Base-by-base conservation (phyloP, 2,329 filamentous ascomycete species). In the Penicillium aurantiogriseum region DNA sequence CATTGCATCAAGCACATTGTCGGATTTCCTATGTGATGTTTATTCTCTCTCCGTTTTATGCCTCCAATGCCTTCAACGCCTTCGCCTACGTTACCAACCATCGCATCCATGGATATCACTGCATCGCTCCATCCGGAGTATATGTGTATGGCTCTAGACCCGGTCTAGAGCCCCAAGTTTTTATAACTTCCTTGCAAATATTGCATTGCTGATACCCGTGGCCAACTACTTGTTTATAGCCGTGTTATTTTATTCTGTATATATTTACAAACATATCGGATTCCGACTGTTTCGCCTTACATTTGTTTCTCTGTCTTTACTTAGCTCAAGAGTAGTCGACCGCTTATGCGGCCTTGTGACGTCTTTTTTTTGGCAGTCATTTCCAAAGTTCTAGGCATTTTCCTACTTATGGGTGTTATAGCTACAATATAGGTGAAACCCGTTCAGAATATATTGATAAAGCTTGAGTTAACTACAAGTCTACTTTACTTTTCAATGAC, bases 181-280 rank as follows among this genome's bases (percentile, higher is more conserved):
- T 45, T 35, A 44, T 39, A 48, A 49, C 36, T 25, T 38, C 27
- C 25, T 55, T 54, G 51, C 54, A 53, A 23, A 55, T 48, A 57
- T 58, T 58, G 43, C 54, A 57, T 53, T 47, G 49, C 49, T 43
- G 49, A 57, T 57, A 57, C 54, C 54, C 54, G 27, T 57, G 35
- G 36, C 48, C 43, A 29, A 54, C n/a, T 29, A 13, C 36, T 47
- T 57, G 42, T 57, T 47, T 10, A 53, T 53, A 47, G 42, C 21
- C 21, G 23, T 29, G 33, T 2, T 36, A 13, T 47, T 31, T 47
- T 47, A 42, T 35, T 35, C 15, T 57, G 42, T 53, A 57, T 53
- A 57, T 53, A 56, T 35, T 21, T 27, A 42, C 19, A 10, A 25
- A 33, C 23, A 36, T 29, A 47, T 47, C 15, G 15, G 15, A 35